These are phyloP conservation scores for Pyronema domesticum DNA, from an alignment of 495 filamentous ascomycete species.

Conservation along the genomic window DNA sequence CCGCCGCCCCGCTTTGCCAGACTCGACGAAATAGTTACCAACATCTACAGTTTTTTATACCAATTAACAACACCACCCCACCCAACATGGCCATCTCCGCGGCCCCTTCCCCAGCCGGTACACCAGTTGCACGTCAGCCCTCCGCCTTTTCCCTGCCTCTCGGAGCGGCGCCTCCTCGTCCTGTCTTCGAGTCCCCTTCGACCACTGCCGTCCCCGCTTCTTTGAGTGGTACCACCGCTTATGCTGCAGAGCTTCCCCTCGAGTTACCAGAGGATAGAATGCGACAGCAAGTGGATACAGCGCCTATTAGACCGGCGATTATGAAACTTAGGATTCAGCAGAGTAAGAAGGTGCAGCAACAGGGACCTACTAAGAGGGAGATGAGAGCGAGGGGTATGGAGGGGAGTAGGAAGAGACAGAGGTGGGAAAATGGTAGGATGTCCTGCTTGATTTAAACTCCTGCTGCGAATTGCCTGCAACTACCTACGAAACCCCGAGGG, in stretches of 20 bases:
- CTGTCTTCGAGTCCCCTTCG: neutral
- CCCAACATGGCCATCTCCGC: neutral
- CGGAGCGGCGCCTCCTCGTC: neutral
- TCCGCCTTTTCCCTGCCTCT: neutral
- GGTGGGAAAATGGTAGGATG: constrained; percentile 90
- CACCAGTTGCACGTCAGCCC: neutral
- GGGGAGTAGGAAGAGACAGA: constrained; percentile 66
- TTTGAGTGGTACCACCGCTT: too few relatives aligned
- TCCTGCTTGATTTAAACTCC: too few relatives aligned
- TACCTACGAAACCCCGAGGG: too few relatives aligned
- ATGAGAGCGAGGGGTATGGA: constrained; percentile 78
- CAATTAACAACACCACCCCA: neutral
- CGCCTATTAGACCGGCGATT: neutral
- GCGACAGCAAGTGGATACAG: too few relatives aligned
- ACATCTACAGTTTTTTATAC: neutral
- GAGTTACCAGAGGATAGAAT: too few relatives aligned
- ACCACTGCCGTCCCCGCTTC: neutral
- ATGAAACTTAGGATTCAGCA: neutral
- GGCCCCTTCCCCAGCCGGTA: neutral
- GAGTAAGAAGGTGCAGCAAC: neutral
- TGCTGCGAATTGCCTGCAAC: too few relatives aligned
- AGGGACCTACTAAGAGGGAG: constrained; percentile 39
- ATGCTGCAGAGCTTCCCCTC: too few relatives aligned
- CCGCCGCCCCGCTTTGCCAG: too few relatives aligned
- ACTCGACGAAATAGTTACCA: too few relatives aligned